Evolutionary conservation across 768 basidiomycete genomes (phyloP), one percentile per base, ranked within the genome.

Genomic region (Pleurotus tuber-regium): DNA sequence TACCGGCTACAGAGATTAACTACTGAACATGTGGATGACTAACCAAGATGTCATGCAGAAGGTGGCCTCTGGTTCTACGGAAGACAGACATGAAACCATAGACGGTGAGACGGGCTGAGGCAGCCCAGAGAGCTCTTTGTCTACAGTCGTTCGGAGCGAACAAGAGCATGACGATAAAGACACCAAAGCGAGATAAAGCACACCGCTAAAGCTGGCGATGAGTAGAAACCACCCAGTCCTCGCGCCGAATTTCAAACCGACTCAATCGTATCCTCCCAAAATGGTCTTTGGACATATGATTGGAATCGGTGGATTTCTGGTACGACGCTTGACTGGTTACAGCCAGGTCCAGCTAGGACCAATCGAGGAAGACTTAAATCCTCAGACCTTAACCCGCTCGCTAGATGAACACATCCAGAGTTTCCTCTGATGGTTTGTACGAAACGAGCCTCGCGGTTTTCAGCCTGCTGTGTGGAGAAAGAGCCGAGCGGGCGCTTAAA

Each of bases 341-440:
- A 69, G 69, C 76, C 70, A 71, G 80, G 67, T 77, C 73, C 85
- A 58, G 79, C 81, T 75, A 80, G 79, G 72, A 78, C 69, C 81
- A 59, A 76, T 80, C 78, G 52, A 75, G 75, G 76, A 76, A 79
- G 80, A 80, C 70, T 79, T 53, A 61, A 80, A 82, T 78, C 68
- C 84, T 87, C 86, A 84, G 84, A 87, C 85, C 84, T 87, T 87
- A 74, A 79, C 85, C 86, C 83, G 84, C 83, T 86, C 82, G 82
- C 75, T 67, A 84, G 57, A 50, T 53, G 54, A 49, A 57, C 55
- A 36, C 19, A 61, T 63, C 68, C 52, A 55, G 23, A 53, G n/a
- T n/a, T n/a, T n/a, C n/a, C n/a, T n/a, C n/a, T n/a, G n/a, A 59
- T 62, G 54, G 73, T 74, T 74, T 73, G 78, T 81, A 57, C 61